Evolutionary conservation across 129 eudicot species (phyloP).

Genomic region (Arctium lappa): DNA sequence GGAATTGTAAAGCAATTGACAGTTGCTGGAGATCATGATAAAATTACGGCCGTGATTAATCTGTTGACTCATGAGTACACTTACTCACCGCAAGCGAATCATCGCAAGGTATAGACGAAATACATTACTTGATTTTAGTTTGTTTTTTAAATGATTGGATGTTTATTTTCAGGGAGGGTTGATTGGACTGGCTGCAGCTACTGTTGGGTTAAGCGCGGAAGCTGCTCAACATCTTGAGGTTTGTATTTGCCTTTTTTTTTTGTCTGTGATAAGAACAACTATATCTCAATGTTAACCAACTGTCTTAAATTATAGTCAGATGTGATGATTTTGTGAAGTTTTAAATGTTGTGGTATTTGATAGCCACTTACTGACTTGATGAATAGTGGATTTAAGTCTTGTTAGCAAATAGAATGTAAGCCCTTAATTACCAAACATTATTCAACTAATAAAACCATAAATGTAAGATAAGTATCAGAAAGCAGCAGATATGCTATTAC

Average conservation of each 20-base stretch:
- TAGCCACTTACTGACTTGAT: neutral
- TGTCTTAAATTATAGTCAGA: neutral
- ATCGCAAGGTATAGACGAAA: constrained; percentile 55
- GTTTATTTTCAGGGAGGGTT: constrained; percentile 71
- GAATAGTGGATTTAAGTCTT: neutral
- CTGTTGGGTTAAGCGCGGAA: constrained; percentile 86
- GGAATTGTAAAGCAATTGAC: constrained; percentile 87
- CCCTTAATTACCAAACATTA: neutral
- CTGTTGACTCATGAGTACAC: constrained; percentile 73
- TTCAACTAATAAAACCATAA: neutral
- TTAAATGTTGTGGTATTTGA: neutral
- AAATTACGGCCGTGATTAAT: constrained; percentile 69
- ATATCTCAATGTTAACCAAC: neutral
- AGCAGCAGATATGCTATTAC: neutral
- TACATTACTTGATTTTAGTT: neutral
- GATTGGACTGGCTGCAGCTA: constrained; percentile 95
- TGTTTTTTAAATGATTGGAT: neutral
- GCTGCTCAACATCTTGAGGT: constrained; percentile 98
- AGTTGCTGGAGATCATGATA: constrained; percentile 70
- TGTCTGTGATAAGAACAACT: neutral
- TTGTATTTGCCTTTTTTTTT: neutral
- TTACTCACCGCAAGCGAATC: constrained; percentile 73
- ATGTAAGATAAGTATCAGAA: neutral
- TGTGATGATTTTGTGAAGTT: neutral
- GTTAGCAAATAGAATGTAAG: neutral